phyloP scores from a whole-genome alignment of 148 eudicot species.

The Drosera capensis region DNA sequence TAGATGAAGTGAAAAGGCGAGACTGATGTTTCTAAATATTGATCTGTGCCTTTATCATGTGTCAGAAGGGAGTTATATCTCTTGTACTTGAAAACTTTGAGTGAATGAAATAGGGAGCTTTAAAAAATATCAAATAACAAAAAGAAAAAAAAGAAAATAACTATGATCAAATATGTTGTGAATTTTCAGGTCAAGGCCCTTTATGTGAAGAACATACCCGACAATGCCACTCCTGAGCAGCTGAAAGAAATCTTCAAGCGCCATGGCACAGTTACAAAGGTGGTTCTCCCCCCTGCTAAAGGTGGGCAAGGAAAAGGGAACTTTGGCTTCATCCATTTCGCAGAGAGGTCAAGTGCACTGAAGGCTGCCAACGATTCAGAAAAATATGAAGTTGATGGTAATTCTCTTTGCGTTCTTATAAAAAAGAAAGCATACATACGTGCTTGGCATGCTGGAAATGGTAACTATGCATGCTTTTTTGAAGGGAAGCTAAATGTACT shows the following conservation, averaged over 20 bases:
- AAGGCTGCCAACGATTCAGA: slow-evolving; percentile 84
- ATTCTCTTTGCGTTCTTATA: slow-evolving; percentile 1
- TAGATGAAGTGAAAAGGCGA: too few species aligned
- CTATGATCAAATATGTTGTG: slow-evolving; percentile 6
- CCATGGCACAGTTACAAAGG: slow-evolving; percentile 92
- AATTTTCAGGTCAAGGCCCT: slow-evolving; percentile 83
- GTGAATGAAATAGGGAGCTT: too few species aligned
- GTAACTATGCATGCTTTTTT: not conserved
- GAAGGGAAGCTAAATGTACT: not conserved
- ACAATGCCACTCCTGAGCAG: slow-evolving; percentile 61
- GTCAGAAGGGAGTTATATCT: too few species aligned
- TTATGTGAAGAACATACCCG: slow-evolving; percentile 94
- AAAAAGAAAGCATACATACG: not conserved
- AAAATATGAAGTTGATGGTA: slow-evolving; percentile 86
- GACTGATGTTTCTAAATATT: too few species aligned
- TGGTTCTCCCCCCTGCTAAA: slow-evolving; percentile 90
- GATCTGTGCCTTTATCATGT: too few species aligned
- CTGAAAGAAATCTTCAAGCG: slow-evolving; percentile 82
- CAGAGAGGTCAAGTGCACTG: slow-evolving; percentile 91
- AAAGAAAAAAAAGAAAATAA: not conserved
- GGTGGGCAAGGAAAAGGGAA: slow-evolving; percentile 76
- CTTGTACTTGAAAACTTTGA: too few species aligned
- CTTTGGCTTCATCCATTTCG: slow-evolving; percentile 83
- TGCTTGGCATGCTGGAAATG: not conserved
- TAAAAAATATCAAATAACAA: not conserved